Percentiles rank a stretch among this genome's conserved stretches.
These are phyloP conservation scores for Dactylellina parvicollis DNA, from an alignment of 2,329 filamentous ascomycete species.

Conservation along the genomic window DNA sequence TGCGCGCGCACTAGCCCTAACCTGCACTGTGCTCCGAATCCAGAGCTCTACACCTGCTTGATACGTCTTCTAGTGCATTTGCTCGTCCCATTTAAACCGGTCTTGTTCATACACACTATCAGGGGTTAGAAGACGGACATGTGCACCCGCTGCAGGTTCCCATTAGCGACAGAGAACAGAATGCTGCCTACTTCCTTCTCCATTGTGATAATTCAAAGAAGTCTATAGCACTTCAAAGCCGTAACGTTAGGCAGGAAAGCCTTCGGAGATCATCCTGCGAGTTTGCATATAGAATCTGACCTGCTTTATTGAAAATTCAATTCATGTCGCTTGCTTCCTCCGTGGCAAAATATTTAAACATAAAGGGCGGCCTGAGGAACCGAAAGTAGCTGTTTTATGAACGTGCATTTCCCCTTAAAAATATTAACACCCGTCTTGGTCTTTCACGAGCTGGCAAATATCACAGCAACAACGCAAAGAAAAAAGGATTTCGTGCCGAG, in stretches of 20 bases:
- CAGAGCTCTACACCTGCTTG: background rate
- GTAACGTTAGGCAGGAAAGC: background rate
- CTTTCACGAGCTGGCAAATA: slow-evolving; percentile 33
- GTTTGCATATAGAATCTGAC: background rate
- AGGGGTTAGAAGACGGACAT: background rate
- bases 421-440: slow-evolving; percentile 6
- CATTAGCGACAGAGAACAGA: background rate
- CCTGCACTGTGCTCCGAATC: background rate
- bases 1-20: background rate
- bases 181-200: background rate
- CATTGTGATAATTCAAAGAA: background rate
- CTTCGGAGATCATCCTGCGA: background rate
- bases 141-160: background rate
- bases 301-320: slow-evolving; percentile 6
- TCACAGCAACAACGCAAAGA: slow-evolving; percentile 27
- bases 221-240: no score
- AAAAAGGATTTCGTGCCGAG: no score
- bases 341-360: slow-evolving; percentile 16
- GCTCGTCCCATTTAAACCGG: background rate
- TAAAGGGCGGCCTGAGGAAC: slow-evolving; percentile 12
- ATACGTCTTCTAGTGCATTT: background rate
- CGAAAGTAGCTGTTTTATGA: slow-evolving; percentile 7
- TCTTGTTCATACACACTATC: slow-evolving; percentile 1
- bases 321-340: background rate
- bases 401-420: no score